These are phyloP conservation scores for Colletotrichum paranaense DNA, from an alignment of 2,329 filamentous ascomycete species.

Conservation along the genomic window DNA sequence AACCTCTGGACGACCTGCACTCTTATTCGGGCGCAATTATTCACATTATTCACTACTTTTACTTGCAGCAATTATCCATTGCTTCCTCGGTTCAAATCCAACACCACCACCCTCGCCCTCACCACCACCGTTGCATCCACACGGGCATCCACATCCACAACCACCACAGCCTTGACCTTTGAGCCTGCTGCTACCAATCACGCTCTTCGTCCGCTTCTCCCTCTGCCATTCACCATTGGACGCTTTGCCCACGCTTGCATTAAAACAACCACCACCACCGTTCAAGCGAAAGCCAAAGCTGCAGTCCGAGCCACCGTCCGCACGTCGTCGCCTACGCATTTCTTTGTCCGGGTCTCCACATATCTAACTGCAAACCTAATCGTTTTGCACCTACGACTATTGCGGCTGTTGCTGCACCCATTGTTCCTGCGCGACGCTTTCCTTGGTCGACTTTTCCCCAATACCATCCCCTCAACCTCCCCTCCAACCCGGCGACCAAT, in stretches of 20 bases:
- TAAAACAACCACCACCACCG: constrained; percentile 1
- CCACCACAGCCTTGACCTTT: neutral
- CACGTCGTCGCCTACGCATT: constrained; percentile 15
- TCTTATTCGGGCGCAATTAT: constrained; percentile 5
- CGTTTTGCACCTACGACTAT: neutral
- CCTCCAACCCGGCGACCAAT: neutral
- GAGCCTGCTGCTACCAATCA: neutral
- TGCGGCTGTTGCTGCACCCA: neutral
- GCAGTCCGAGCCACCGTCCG: constrained; percentile 24
- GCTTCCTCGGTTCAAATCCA: neutral
- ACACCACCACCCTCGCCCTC: neutral
- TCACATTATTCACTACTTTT: neutral
- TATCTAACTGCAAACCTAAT: constrained; percentile 29
- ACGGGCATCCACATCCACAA: neutral
- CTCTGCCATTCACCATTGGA: constrained; percentile 3
- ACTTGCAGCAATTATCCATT: constrained; percentile 20
- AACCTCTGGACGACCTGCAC: neutral
- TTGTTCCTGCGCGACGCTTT: constrained; percentile 13
- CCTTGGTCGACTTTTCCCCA: constrained; percentile 1
- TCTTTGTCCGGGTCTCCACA: constrained; percentile 32
- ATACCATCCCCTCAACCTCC: constrained; percentile 7
- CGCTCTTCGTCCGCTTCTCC: constrained; percentile 1
- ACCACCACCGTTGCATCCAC: neutral
- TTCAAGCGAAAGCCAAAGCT: constrained; percentile 21
- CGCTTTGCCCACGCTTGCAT: constrained; percentile 29